Evolutionary conservation across 106 monocot species (phyloP), one percentile per base, ranked within the genome.

Genomic region (Iris macrosiphon): DNA sequence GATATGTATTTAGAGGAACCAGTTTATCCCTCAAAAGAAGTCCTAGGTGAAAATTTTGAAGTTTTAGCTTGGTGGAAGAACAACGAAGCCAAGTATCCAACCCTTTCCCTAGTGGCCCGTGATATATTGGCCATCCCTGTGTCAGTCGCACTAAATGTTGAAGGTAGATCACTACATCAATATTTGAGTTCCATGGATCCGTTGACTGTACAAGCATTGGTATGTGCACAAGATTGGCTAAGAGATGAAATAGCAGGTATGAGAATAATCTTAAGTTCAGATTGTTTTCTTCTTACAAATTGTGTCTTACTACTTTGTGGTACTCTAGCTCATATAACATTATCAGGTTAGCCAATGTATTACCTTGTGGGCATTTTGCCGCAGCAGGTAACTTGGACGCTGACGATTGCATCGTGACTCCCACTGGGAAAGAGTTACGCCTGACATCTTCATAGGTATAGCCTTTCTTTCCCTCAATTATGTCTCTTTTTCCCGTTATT

Each of bases 1-100:
- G 87, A 87, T 49, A 63, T 81, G 70, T 87, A 87, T 49, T 71
- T 87, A 42, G 87, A 81, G 56, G 87, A 87, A 67, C 29, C 81
- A 23, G 87, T 81, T 26, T 60, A 87, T 70, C 73, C 71, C 14
- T 57, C 53, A 49, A 81, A 73, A 65, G 67, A 67, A 28, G 81
- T 66, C 14, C 24, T 40, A 7, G 24, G 55, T 55, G 86, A 81
- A 11, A 64, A 40, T 26, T 81, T 87, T 64, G 61, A 81, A 30
- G 66, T 87, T 18, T 68, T 87, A 59, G 62, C 74, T n/a, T 81
- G 87, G 87, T 87, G 87, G 87, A 87, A 72, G 55, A 62, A 59
- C 21, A 81, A 81, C 62, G 70, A 74, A 37, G 74, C 87, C 5
- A 87, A 87, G 45, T 87, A 78, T 68, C 77, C 87, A 22, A 63